Evolutionary conservation across 441 rosid species (phyloP), one percentile per base, ranked within the genome.

Genomic region (Populus hybrid): DNA sequence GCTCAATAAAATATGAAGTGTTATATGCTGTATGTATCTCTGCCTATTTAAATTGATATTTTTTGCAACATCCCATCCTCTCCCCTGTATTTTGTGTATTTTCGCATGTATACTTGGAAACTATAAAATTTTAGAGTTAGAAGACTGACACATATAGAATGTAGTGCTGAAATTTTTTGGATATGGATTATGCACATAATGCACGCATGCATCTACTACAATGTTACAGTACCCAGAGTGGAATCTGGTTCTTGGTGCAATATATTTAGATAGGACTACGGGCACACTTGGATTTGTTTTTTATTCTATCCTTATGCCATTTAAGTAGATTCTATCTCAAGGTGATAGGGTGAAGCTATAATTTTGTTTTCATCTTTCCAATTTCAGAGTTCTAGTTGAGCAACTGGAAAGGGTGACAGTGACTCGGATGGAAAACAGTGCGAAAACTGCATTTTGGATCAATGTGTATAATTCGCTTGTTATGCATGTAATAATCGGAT

Each of bases 381-480:
- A 81, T 87, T 76, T 77, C 89, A 94, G 99, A 87, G 83, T 87
- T 82, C 85, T 93, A 40, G 98, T 94, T 74, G 95, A 94, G 83
- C 97, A 93, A 84, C 88, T 94, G 68, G 98, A 94, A 80, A 90
- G 78, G 78, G 92, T 93, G 77, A 75, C 85, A 1, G 76, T 92
- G 71, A 82, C 77, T 69, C 90, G 83, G 84, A 90, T 93, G 95
- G 94, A 90, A 66, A 80, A 64, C 61, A 82, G 85, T 71, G 90
- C 90, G 33, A 91, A 81, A 80, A 78, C 79, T 67, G 94, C 99
- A 77, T 94, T 94, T 83, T 93, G 97, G 99, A 92, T 94, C 86
- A 93, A 93, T 61, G 89, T 94, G 68, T 93, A 93, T 86, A 93
- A 93, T 82, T 86, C 98, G 77, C 99, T 94, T 59, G 84, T 94